These are phyloP conservation scores for Agrostemma githago DNA, from an alignment of 148 eudicot genomes.

Conservation along the genomic window DNA sequence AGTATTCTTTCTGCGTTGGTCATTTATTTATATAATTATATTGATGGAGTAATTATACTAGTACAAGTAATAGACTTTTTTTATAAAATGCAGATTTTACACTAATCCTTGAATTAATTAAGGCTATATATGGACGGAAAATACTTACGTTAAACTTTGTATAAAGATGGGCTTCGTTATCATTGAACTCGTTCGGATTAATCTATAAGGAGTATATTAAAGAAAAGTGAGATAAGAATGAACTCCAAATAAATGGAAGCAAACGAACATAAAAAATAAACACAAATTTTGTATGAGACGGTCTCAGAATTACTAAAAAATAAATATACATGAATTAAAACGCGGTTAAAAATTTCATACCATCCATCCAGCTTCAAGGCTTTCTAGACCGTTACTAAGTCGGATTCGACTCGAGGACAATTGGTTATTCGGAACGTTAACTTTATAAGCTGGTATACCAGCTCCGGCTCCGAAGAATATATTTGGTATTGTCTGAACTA, in stretches of 20 bases:
- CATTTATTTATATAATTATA: too few species aligned
- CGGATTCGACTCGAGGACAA: background rate
- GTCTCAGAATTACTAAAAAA: too few species aligned
- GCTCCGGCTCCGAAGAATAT: background rate
- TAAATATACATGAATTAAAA: too few species aligned
- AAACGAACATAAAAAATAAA: too few species aligned
- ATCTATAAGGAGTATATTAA: background rate
- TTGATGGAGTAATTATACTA: too few species aligned
- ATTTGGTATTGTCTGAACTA: background rate
- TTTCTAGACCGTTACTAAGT: background rate
- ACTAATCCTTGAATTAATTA: too few species aligned
- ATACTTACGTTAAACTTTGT: slow-evolving; percentile 9
- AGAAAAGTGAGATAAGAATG: too few species aligned
- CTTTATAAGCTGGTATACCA: background rate
- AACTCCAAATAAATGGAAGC: background rate
- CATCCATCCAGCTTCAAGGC: slow-evolving; percentile 17
- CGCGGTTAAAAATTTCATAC: background rate
- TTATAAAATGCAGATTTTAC: too few species aligned
- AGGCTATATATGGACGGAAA: background rate
- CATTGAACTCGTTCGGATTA: slow-evolving; percentile 7
- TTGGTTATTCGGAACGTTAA: background rate
- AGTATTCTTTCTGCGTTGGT: too few species aligned
- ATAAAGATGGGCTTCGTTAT: slow-evolving; percentile 13
- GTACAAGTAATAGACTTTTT: too few species aligned
- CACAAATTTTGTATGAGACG: background rate